These are phyloP conservation scores for Arthroderma uncinatum DNA, from an alignment of 2,329 filamentous ascomycete species.

Conservation along the genomic window DNA sequence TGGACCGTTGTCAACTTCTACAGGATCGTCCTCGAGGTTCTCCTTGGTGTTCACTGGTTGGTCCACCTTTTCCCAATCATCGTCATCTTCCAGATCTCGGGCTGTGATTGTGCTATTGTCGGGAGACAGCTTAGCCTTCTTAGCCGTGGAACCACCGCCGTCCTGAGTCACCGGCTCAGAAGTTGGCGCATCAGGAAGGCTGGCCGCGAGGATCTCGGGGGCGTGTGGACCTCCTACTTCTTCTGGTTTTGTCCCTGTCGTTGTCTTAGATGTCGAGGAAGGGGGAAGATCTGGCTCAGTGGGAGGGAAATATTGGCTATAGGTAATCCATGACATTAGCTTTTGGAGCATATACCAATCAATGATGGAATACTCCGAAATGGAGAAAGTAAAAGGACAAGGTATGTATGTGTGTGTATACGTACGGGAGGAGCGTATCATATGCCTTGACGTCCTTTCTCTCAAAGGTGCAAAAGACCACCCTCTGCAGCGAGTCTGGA, in stretches of 20 bases:
- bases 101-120: conserved; percentile 7
- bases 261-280: neutral
- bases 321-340: neutral
- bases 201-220: conserved; percentile 28
- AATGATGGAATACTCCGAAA: neutral
- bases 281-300: conserved; percentile 19
- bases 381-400: neutral
- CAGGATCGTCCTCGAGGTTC: conserved; percentile 25
- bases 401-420: conserved; percentile 17
- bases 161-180: conserved; percentile 36
- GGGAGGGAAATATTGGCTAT: conserved; percentile 41
- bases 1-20: conserved; percentile 23
- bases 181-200: conserved; percentile 41
- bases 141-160: conserved; percentile 6
- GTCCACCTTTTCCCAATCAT: conserved; percentile 33
- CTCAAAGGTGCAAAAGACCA: conserved; percentile 79
- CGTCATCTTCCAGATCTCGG: conserved; percentile 22
- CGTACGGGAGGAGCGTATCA: conserved; percentile 60
- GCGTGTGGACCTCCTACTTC: conserved; percentile 12
- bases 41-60: conserved; percentile 21
- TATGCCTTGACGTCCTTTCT: conserved; percentile 68
- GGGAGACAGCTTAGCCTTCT: conserved; percentile 1
- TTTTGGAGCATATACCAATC: neutral
- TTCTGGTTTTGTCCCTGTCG: neutral
- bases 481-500: conserved; percentile 48